These are phyloP conservation scores for Talaromyces stipitatus DNA, from an alignment of 495 filamentous ascomycete species.

Conservation along the genomic window DNA sequence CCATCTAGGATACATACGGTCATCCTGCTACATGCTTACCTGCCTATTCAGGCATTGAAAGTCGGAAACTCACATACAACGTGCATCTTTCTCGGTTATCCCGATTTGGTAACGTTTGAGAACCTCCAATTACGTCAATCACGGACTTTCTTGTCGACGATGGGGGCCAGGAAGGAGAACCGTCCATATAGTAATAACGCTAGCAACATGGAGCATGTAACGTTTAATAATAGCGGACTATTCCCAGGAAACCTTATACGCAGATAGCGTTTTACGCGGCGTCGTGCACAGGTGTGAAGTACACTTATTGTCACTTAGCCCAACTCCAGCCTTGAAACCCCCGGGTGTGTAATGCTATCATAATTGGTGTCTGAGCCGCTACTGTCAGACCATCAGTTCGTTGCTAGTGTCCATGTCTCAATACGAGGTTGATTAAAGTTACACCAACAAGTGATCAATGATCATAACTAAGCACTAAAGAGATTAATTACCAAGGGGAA, in stretches of 20 bases:
- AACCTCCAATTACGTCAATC: background rate
- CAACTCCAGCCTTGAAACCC: too few species aligned
- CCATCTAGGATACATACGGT: background rate
- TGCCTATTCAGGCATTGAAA: background rate
- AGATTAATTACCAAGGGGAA: too few species aligned
- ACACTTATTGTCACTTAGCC: too few species aligned
- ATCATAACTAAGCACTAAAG: too few species aligned
- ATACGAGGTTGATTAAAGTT: too few species aligned
- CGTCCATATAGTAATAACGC: background rate
- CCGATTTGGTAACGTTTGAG: background rate
- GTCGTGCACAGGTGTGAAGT: background rate
- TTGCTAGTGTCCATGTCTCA: too few species aligned
- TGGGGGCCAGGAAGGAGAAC: background rate
- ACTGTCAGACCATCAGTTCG: too few species aligned
- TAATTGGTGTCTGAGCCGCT: too few species aligned
- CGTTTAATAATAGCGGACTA: too few species aligned
- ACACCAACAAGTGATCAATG: background rate
- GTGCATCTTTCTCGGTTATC: background rate
- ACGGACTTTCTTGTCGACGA: background rate
- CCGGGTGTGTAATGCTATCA: too few species aligned
- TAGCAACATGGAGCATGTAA: too few species aligned
- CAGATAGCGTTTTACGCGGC: background rate
- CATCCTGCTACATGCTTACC: background rate
- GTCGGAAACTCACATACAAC: background rate
- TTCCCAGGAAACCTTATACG: background rate